A percentile compares a stretch with the other conserved stretches of the same genome.
Evolutionary conservation across 2,329 filamentous ascomycete genomes (phyloP).

Genomic region (Graphium sp.): DNA sequence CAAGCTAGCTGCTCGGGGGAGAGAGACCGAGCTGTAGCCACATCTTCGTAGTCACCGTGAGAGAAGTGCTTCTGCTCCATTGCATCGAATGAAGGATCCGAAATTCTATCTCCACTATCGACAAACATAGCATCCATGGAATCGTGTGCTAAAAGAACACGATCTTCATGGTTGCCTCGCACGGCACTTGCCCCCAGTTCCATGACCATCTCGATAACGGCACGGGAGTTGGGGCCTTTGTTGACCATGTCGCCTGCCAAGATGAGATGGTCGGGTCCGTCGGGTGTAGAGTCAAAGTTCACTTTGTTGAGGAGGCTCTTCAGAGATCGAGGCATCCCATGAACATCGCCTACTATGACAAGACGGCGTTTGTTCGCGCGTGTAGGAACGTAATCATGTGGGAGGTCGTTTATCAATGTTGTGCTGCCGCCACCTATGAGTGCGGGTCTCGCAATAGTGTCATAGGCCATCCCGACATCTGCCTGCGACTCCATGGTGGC

Average conservation of each 20-base stretch:
- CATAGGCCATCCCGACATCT: constrained; percentile 22
- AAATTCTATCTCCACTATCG: too few relatives aligned
- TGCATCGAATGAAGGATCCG: constrained; percentile 12
- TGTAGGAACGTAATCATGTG: constrained; percentile 14
- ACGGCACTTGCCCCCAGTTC: constrained; percentile 62
- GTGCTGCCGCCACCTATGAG: constrained; percentile 13
- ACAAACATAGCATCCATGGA: constrained; percentile 11
- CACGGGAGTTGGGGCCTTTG: constrained; percentile 71
- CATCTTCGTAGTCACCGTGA: constrained; percentile 20
- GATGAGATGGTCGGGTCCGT: constrained; percentile 49
- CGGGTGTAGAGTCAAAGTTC: constrained; percentile 32
- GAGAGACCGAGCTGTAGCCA: constrained; percentile 39
- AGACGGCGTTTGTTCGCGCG: constrained; percentile 36
- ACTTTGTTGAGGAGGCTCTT: constrained; percentile 49
- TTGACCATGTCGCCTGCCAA: constrained; percentile 65
- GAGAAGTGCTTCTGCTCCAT: constrained; percentile 10
- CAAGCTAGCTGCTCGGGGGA: constrained; percentile 45
- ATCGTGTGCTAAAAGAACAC: constrained; percentile 51
- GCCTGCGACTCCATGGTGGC: too few relatives aligned
- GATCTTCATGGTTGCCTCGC: constrained; percentile 86
- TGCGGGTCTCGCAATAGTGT: constrained; percentile 18
- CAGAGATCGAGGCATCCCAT: constrained; percentile 64
- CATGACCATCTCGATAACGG: constrained; percentile 62
- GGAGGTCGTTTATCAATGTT: constrained; percentile 13
- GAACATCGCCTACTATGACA: constrained; percentile 79